Conservation (phyloP, 805 yeast genomes). For the Saturnispora bothae region DNA sequence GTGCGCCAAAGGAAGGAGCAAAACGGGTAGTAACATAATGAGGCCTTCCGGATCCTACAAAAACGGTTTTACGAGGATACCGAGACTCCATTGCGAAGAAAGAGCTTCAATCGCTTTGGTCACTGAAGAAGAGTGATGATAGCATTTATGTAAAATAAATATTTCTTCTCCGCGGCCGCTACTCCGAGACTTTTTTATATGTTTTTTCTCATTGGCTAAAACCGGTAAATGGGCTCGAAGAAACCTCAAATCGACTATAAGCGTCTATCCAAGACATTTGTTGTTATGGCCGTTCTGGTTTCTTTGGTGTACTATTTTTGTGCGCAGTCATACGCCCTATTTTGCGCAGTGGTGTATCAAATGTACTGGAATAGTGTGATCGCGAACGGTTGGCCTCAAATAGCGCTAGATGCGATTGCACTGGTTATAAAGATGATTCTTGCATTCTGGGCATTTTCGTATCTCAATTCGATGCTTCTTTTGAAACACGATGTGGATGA, state of each 20-base stretch:
- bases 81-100: too few species aligned
- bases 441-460: constrained; percentile 14
- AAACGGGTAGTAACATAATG: too few species aligned
- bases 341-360: constrained; percentile 4
- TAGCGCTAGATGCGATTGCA: constrained; percentile 12
- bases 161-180: constrained; percentile 7
- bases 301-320: constrained; percentile 9
- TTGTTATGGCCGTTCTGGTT: constrained; percentile 13
- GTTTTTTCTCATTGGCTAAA: too few species aligned
- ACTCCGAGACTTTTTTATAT: constrained; percentile 5
- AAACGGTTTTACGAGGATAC: too few species aligned
- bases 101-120: too few species aligned
- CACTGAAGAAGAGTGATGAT: too few species aligned
- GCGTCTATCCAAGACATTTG: constrained; percentile 15
- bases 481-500: constrained; percentile 18
- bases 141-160: neutral
- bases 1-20: too few species aligned
- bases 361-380: constrained; percentile 2
- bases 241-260: neutral
- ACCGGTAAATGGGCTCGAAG: neutral
- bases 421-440: constrained; percentile 14
- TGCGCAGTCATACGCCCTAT: constrained; percentile 11
- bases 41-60: too few species aligned
- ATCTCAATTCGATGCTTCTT: constrained; percentile 17
- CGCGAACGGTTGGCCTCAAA: constrained; percentile 1